Percentiles rank a stretch among this genome's conserved stretches.
These are phyloP conservation scores for Cryptococcus amylolentus DNA, from an alignment of 1,284 basidiomycete species.

Conservation along the genomic window DNA sequence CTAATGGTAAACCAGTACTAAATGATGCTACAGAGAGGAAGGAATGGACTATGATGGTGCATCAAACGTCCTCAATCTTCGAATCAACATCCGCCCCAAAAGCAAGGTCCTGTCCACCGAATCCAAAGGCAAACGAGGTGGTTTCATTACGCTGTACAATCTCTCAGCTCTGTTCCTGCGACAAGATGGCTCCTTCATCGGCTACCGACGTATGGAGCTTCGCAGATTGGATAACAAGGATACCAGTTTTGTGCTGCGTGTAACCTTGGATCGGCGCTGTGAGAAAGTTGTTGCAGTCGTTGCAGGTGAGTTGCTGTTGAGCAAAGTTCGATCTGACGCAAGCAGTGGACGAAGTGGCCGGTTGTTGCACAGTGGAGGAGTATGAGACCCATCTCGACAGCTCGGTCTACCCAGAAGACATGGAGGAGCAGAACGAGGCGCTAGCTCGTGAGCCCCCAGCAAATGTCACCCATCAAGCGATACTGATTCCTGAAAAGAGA, in stretches of 20 bases:
- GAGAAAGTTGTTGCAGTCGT: conserved; percentile 9
- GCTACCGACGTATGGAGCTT: conserved; percentile 1
- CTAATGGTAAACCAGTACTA: neutral
- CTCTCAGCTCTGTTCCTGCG: conserved; percentile 7
- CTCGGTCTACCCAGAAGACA: conserved; percentile 15
- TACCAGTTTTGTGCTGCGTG: conserved; percentile 1
- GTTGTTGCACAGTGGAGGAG: conserved; percentile 23
- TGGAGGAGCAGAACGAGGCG: neutral
- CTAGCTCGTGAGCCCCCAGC: neutral
- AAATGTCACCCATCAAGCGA: neutral
- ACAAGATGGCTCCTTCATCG: conserved; percentile 4
- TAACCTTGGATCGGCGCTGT: conserved; percentile 5
- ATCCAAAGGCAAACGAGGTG: neutral
- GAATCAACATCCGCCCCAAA: conserved; percentile 2
- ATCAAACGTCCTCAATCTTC: conserved; percentile 4
- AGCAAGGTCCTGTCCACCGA: conserved; percentile 4
- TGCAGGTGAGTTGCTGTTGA: conserved; percentile 2
- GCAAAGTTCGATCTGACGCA: neutral
- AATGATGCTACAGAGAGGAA: conserved; percentile 1
- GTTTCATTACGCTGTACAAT: conserved; percentile 1
- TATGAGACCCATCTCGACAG: conserved; percentile 20
- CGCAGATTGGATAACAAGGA: conserved; percentile 3
- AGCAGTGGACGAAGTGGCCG: conserved; percentile 39
- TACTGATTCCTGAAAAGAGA: neutral
- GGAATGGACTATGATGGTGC: neutral